These are phyloP conservation scores for Rosa multiflora DNA, from an alignment of 306 rosid species.

Conservation along the genomic window DNA sequence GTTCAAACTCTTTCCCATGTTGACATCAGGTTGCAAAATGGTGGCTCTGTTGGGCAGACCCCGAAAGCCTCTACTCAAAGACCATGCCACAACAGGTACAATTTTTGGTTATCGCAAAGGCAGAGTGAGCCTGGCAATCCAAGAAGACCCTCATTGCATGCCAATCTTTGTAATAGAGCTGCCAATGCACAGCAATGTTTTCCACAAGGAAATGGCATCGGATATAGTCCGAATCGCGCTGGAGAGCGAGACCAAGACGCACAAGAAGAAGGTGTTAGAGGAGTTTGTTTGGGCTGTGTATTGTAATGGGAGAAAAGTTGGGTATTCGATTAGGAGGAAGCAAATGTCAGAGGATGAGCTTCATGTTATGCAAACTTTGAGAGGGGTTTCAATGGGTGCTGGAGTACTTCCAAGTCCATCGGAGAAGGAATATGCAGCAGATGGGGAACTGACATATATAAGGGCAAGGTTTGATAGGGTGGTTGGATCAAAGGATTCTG, in stretches of 20 bases:
- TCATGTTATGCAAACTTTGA: slow-evolving; percentile 83
- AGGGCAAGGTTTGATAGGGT: slow-evolving; percentile 88
- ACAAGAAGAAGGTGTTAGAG: slow-evolving; percentile 73
- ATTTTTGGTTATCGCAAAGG: slow-evolving; percentile 87
- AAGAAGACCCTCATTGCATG: slow-evolving; percentile 89
- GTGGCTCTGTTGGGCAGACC: slow-evolving; percentile 82
- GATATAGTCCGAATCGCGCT: slow-evolving; percentile 77
- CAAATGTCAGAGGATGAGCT: slow-evolving; percentile 80
- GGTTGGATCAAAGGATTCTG: slow-evolving; percentile 86
- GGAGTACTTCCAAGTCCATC: slow-evolving; percentile 72
- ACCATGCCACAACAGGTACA: slow-evolving; percentile 81
- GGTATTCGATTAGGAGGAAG: slow-evolving; percentile 76
- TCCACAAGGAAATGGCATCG: slow-evolving; percentile 86
- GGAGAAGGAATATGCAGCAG: slow-evolving; percentile 45
- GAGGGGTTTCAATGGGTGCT: slow-evolving; percentile 98
- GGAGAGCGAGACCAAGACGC: slow-evolving; percentile 87
- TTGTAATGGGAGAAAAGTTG: slow-evolving; percentile 87
- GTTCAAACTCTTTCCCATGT: slow-evolving; percentile 84
- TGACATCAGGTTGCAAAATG: slow-evolving; percentile 96
- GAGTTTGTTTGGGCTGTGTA: slow-evolving; percentile 93
- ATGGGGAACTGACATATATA: slow-evolving; percentile 84
- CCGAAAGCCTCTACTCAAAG: slow-evolving; percentile 72
- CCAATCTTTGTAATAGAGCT: slow-evolving; percentile 79
- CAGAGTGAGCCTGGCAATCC: slow-evolving; percentile 80
- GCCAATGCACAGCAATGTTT: slow-evolving; percentile 65